phyloP scores from a whole-genome alignment of 805 yeast genomes.

The Priceomyces medius region DNA sequence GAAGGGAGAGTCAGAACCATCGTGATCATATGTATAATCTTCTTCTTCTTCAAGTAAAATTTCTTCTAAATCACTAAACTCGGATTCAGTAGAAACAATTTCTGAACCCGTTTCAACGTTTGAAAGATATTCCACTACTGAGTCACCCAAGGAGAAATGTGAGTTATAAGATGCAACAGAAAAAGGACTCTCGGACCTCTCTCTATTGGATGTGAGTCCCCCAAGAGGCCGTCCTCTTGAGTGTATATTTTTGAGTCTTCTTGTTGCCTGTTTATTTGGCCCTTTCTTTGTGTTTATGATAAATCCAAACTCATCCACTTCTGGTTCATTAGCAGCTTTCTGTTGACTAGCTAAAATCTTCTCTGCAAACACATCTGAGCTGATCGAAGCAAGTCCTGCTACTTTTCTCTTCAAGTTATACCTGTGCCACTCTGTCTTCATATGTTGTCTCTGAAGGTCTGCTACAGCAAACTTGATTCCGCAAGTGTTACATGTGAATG shows the following conservation, averaged over 20 bases:
- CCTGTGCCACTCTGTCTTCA: conserved; percentile 48
- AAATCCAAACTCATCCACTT: conserved; percentile 59
- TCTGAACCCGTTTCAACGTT: conserved; percentile 52
- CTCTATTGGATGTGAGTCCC: conserved; percentile 7
- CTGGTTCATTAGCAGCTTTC: conserved; percentile 17
- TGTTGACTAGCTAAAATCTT: conserved; percentile 47
- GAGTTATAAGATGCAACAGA: conserved; percentile 57
- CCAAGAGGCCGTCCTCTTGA: conserved; percentile 14
- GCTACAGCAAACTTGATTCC: conserved; percentile 38
- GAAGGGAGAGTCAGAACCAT: conserved; percentile 19
- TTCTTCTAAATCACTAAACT: conserved; percentile 16
- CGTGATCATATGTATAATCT: conserved; percentile 27
- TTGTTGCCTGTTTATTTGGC: conserved; percentile 34
- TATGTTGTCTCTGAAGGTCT: conserved; percentile 40
- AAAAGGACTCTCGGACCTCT: conserved; percentile 50
- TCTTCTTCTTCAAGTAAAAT: conserved; percentile 10
- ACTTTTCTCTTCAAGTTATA: conserved; percentile 45
- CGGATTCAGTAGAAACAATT: conserved; percentile 43
- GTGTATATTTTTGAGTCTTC: conserved; percentile 35
- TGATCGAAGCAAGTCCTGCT: conserved; percentile 65
- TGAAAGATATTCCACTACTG: conserved; percentile 26
- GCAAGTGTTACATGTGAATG: conserved; percentile 42
- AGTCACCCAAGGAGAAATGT: conserved; percentile 53
- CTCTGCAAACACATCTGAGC: conserved; percentile 67
- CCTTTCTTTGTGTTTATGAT: conserved; percentile 30